Percentiles rank a stretch among this genome's conserved stretches.
phyloP scores from a whole-genome alignment of 1,284 basidiomycete species.

The Trichosporon sp. region DNA sequence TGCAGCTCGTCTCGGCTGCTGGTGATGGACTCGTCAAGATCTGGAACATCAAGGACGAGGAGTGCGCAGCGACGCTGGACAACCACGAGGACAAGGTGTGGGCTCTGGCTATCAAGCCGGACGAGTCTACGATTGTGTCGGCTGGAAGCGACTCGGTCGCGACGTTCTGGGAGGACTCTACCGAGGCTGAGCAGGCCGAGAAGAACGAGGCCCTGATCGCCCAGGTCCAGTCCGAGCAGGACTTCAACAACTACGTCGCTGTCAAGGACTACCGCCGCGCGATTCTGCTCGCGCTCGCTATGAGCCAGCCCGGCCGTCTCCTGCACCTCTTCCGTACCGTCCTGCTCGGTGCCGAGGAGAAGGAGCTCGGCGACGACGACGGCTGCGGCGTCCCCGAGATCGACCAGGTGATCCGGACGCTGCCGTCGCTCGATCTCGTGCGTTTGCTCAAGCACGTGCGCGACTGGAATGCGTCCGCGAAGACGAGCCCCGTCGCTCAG shows the following conservation, averaged over 20 bases:
- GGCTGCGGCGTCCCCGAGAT: conserved; percentile 59
- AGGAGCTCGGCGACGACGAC: conserved; percentile 20
- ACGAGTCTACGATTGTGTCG: conserved; percentile 80
- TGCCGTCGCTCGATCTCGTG: conserved; percentile 73
- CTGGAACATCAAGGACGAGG: conserved; percentile 89
- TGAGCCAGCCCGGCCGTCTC: conserved; percentile 90
- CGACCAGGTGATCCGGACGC: conserved; percentile 76
- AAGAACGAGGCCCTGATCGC: conserved; percentile 71
- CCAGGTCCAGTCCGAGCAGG: conserved; percentile 84
- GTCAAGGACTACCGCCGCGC: conserved; percentile 89
- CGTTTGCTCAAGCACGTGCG: conserved; percentile 80
- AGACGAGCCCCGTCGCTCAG: conserved; percentile 85
- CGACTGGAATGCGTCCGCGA: conserved; percentile 91
- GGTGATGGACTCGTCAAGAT: conserved; percentile 94
- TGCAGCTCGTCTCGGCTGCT: conserved; percentile 84
- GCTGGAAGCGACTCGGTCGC: conserved; percentile 92
- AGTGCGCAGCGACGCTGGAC: conserved; percentile 84
- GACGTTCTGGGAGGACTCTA: conserved; percentile 92
- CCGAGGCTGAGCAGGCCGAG: conserved; percentile 70
- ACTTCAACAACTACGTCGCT: conserved; percentile 85
- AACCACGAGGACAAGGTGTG: conserved; percentile 97
- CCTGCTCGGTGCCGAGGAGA: conserved; percentile 25
- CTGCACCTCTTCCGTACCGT: conserved; percentile 76
- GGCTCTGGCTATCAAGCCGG: conserved; percentile 78
- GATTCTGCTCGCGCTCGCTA: conserved; percentile 83